phyloP scores from a whole-genome alignment of 352 stramenopile genomes.

The Globisporangium solare region DNA sequence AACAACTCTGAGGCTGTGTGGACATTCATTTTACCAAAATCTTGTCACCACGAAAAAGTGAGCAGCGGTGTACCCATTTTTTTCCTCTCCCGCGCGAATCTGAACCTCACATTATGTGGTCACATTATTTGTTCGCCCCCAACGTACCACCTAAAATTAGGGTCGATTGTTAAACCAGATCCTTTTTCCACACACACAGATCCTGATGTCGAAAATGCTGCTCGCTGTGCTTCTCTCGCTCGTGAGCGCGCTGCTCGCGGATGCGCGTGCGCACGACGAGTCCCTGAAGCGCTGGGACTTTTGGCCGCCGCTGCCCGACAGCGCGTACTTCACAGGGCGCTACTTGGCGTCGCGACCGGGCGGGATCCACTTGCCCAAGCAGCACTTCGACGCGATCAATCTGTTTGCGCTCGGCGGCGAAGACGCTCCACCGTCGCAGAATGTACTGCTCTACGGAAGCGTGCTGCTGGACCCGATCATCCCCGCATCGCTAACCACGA shows the following conservation, averaged over 20 bases:
- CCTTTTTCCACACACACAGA: too few species aligned
- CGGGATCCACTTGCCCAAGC: constrained; percentile 31
- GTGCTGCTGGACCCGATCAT: constrained; percentile 46
- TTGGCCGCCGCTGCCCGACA: constrained; percentile 44
- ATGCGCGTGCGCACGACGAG: constrained; percentile 4
- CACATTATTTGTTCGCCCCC: too few species aligned
- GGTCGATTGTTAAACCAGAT: too few species aligned
- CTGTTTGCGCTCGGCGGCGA: constrained; percentile 44
- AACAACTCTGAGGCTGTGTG: too few species aligned
- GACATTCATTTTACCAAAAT: too few species aligned
- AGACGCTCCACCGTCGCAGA: constrained; percentile 6
- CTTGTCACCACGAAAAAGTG: too few species aligned
- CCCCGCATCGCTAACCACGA: constrained; percentile 16
- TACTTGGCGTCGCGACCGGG: constrained; percentile 54
- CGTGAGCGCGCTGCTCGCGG: neutral
- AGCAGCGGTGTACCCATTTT: too few species aligned
- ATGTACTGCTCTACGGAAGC: constrained; percentile 59
- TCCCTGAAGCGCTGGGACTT: constrained; percentile 51
- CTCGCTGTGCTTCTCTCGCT: neutral
- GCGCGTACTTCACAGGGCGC: constrained; percentile 47
- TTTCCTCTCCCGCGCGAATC: too few species aligned
- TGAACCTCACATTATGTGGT: too few species aligned
- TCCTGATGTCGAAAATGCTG: neutral
- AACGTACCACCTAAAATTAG: too few species aligned
- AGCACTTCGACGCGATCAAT: constrained; percentile 53